Evolutionary conservation across 169 alveolate species (phyloP), one percentile per base, ranked within the genome.

Genomic region (Plasmodium vinckei): DNA sequence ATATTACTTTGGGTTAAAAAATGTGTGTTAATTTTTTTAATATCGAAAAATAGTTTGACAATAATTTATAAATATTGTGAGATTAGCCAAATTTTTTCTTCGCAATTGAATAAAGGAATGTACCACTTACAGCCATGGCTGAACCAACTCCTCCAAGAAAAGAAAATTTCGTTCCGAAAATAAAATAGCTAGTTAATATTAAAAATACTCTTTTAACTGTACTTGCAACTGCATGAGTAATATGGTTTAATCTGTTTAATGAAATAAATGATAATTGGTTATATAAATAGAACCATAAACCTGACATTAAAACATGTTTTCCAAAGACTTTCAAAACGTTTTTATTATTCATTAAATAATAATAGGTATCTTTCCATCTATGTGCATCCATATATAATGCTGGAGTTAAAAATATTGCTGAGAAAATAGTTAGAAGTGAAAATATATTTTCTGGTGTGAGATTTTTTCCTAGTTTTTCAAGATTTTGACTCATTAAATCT

Each of bases 171-270:
- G 92, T 75, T 60, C 91, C 92, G 87, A 87, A 88, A 21, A 94
- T 67, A 71, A 92, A 69, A 49, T 92, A 88, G 65, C 94, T 82
- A 1, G 93, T 69, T 47, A 91, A 53, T 71, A 91, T 91, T 63
- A 88, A 75, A 72, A 93, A 90, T 13, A 93, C 84, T 70, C 94
- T 92, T 86, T 93, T 93, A 72, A 94, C 73, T 33, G 97, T 87
- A 72, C 92, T 94, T 39, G 96, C 97, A 42, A 94, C 96, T 27
- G 96, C 96, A 67, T 93, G 94, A 49, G 91, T 82, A 47, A 94
- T 93, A n/a, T 95, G 96, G 19, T 92, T 71, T 49, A 94, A 90
- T 65, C 87, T 87, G 64, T 94, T 79, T 71, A 93, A 72, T 10
- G 95, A 87, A n/a, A 84, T 46, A 91, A 91, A 94, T 57, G 95